Conservation (phyloP, 768 basidiomycete species). For the Hygrophorus pudorinus region DNA sequence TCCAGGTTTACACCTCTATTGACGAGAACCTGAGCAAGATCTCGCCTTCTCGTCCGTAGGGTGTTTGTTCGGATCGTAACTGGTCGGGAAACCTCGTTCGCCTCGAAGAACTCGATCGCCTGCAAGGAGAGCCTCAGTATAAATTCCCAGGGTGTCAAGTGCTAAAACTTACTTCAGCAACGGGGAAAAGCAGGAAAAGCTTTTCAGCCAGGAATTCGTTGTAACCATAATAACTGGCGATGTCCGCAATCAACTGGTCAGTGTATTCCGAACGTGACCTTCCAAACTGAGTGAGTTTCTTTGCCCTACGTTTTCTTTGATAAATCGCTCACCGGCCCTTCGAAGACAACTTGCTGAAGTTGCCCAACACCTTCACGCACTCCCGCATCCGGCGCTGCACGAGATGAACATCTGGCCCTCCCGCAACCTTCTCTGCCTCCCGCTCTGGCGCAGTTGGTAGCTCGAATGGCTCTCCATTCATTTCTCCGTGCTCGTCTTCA, state of each 20-base stretch:
- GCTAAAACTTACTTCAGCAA: constrained; percentile 62
- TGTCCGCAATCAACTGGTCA: constrained; percentile 80
- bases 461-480: constrained; percentile 41
- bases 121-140: constrained; percentile 19
- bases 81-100: constrained; percentile 91
- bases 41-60: constrained; percentile 83
- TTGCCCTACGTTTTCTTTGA: constrained; percentile 7
- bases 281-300: constrained; percentile 5
- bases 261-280: constrained; percentile 88
- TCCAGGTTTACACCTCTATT: constrained; percentile 96
- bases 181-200: constrained; percentile 86
- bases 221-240: constrained; percentile 95
- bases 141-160: constrained; percentile 4
- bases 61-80: constrained; percentile 99
- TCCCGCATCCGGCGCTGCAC: constrained; percentile 76
- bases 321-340: constrained; percentile 48
- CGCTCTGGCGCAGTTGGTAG: constrained; percentile 65
- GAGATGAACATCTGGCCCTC: constrained; percentile 61
- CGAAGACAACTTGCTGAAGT: constrained; percentile 60
- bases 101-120: constrained; percentile 98
- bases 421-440: constrained; percentile 58
- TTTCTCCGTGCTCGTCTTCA: constrained; percentile 26
- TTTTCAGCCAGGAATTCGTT: constrained; percentile 93
- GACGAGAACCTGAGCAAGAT: constrained; percentile 87
- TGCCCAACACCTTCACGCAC: constrained; percentile 61